A percentile compares a stretch with the other conserved stretches of the same genome.
These are phyloP conservation scores for Talaromyces stipitatus DNA, from an alignment of 495 filamentous ascomycete species.

Conservation along the genomic window DNA sequence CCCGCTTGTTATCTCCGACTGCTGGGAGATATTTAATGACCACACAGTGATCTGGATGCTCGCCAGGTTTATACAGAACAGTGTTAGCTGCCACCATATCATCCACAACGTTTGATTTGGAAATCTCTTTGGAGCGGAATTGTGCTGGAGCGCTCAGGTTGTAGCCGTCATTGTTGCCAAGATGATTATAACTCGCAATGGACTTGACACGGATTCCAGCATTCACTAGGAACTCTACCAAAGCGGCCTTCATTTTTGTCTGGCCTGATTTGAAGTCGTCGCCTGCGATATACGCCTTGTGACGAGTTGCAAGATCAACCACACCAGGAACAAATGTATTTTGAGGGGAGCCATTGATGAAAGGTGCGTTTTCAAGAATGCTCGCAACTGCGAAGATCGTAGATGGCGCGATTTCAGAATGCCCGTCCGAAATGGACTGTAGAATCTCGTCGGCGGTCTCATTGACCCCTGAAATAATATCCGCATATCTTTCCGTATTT, in stretches of 20 bases:
- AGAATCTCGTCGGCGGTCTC: slow-evolving; percentile 96
- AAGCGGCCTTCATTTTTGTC: slow-evolving; percentile 99
- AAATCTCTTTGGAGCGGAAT: slow-evolving; percentile 99
- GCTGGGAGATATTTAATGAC: slow-evolving; percentile 99
- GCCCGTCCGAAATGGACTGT: slow-evolving; percentile 74
- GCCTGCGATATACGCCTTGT: slow-evolving; percentile 86
- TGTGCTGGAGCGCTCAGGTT: slow-evolving; percentile 95
- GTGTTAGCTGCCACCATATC: slow-evolving; percentile 97
- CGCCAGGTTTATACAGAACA: slow-evolving; percentile 79
- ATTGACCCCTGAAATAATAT: slow-evolving; percentile 82
- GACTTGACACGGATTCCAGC: slow-evolving; percentile 98
- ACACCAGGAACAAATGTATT: slow-evolving; percentile 97
- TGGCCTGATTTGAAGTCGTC: slow-evolving; percentile 99
- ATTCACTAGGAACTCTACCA: slow-evolving; percentile 98
- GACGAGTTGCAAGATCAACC: slow-evolving; percentile 78
- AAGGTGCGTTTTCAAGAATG: slow-evolving; percentile 82
- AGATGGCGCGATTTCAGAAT: slow-evolving; percentile 85
- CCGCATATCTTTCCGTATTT: slow-evolving; percentile 95
- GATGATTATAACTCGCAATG: slow-evolving; percentile 98
- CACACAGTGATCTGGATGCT: slow-evolving; percentile 86
- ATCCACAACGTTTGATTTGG: slow-evolving; percentile 97
- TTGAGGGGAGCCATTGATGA: slow-evolving; percentile 99
- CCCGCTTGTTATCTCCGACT: slow-evolving; percentile 98
- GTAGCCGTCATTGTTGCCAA: slow-evolving; percentile 98
- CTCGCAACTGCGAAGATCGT: slow-evolving; percentile 93